Percentiles rank a stretch among this genome's conserved stretches.
These are phyloP conservation scores for Cadophora luteo-olivacea DNA, from an alignment of 2,329 filamentous ascomycete genomes.

Conservation along the genomic window DNA sequence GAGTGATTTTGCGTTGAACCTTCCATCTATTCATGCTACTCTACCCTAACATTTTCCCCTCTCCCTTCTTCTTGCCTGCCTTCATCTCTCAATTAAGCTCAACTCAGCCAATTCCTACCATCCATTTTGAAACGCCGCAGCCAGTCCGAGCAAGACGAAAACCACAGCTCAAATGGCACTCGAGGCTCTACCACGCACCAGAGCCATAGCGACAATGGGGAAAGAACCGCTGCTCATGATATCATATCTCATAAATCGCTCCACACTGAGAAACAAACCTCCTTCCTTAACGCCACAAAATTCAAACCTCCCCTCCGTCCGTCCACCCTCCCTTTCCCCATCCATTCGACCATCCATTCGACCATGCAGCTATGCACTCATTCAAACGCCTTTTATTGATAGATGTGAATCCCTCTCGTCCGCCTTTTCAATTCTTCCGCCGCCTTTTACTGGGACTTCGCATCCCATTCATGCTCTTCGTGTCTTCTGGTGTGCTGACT, in stretches of 20 bases:
- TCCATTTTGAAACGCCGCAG: too few species aligned
- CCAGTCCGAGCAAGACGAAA: too few species aligned
- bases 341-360: background rate
- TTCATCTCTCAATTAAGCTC: background rate
- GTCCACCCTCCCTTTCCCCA: background rate
- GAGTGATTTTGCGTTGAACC: background rate
- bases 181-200: background rate
- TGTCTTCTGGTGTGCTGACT: slow-evolving; percentile 26
- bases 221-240: background rate
- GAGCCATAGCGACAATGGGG: background rate
- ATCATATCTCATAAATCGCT: background rate
- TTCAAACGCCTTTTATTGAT: background rate
- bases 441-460: slow-evolving; percentile 38
- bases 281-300: background rate
- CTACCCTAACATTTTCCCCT: background rate
- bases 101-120: too few species aligned
- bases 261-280: background rate
- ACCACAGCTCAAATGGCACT: too few species aligned
- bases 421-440: slow-evolving; percentile 33
- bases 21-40: slow-evolving; percentile 1
- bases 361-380: background rate
- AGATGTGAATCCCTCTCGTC: background rate
- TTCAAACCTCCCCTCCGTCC: background rate
- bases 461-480: slow-evolving; percentile 23
- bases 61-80: background rate